Percentiles rank a stretch among this genome's conserved stretches.
phyloP scores from a whole-genome alignment of 2,329 filamentous ascomycete species.

The Fusarium virguliforme region DNA sequence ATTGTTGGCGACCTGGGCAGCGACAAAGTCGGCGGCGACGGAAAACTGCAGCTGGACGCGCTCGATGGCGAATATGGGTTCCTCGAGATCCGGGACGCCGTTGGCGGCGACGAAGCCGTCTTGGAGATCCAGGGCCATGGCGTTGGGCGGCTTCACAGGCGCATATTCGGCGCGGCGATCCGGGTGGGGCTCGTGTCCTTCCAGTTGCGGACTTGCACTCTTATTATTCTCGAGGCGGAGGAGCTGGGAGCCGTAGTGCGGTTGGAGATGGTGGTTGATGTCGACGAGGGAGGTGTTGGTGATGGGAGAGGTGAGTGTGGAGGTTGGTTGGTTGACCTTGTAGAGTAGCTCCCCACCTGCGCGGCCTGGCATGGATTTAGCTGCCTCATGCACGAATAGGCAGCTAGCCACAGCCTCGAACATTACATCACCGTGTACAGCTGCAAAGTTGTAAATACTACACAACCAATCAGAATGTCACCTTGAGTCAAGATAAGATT shows the following conservation, averaged over 20 bases:
- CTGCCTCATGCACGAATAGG: slow-evolving; percentile 32
- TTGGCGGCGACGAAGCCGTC: slow-evolving; percentile 80
- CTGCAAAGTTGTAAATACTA: neutral
- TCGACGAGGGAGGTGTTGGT: slow-evolving; percentile 31
- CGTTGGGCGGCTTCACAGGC: slow-evolving; percentile 39
- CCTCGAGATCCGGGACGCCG: slow-evolving; percentile 71
- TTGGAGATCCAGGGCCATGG: slow-evolving; percentile 58
- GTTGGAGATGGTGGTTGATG: slow-evolving; percentile 26
- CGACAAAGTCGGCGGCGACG: slow-evolving; percentile 94
- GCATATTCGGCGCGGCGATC: slow-evolving; percentile 43
- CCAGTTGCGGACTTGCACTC: neutral
- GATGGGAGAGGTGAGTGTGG: slow-evolving; percentile 36
- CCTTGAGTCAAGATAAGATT: neutral
- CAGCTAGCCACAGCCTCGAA: slow-evolving; percentile 29
- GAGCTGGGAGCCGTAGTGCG: neutral
- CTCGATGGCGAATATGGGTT: slow-evolving; percentile 95
- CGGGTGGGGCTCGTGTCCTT: slow-evolving; percentile 20
- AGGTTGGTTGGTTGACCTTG: slow-evolving; percentile 13
- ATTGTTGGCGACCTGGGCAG: slow-evolving; percentile 97
- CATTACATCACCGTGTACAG: slow-evolving; percentile 42
- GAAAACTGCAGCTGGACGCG: slow-evolving; percentile 94
- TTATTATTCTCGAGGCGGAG: neutral
- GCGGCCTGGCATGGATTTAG: slow-evolving; percentile 20
- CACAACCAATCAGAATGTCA: neutral
- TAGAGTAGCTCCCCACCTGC: slow-evolving; percentile 38